Evolutionary conservation across 306 rosid species (phyloP).

Genomic region (Quercus berberidifolia): DNA sequence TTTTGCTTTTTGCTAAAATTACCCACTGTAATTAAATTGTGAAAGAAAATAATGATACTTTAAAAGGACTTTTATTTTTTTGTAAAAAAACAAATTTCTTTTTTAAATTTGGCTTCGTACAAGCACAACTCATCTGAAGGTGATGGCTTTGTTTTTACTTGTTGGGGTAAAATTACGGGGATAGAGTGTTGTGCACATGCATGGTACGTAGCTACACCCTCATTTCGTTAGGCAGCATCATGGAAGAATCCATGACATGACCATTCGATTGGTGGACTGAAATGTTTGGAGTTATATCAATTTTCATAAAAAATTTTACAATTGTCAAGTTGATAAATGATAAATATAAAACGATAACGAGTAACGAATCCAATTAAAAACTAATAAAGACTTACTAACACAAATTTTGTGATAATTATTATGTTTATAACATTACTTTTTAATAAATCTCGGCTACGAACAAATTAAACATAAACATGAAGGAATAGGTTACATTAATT

Average conservation of each 20-base stretch:
- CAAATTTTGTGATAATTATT: too few species aligned
- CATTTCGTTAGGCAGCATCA: neutral
- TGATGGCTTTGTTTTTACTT: neutral
- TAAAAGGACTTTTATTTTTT: neutral
- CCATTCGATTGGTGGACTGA: neutral
- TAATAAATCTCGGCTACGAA: too few species aligned
- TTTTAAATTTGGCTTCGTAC: neutral
- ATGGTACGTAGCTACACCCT: neutral
- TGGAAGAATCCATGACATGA: neutral
- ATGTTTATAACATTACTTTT: too few species aligned
- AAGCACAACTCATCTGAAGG: neutral
- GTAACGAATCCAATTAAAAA: too few species aligned
- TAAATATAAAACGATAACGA: fast-evolving
- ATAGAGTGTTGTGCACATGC: neutral
- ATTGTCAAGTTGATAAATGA: too few species aligned
- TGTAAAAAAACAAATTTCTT: too few species aligned
- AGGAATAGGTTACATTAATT: too few species aligned
- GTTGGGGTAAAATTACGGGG: neutral
- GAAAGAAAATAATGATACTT: too few species aligned
- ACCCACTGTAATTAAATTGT: too few species aligned
- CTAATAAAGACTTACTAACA: too few species aligned
- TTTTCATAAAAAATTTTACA: too few species aligned
- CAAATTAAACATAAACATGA: too few species aligned
- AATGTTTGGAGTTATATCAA: fast-evolving
- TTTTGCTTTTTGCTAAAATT: neutral